Evolutionary conservation across 176 grass and related monocot genomes (phyloP), one percentile per base, ranked within the genome.

Genomic region (Phoenix dactylifera): DNA sequence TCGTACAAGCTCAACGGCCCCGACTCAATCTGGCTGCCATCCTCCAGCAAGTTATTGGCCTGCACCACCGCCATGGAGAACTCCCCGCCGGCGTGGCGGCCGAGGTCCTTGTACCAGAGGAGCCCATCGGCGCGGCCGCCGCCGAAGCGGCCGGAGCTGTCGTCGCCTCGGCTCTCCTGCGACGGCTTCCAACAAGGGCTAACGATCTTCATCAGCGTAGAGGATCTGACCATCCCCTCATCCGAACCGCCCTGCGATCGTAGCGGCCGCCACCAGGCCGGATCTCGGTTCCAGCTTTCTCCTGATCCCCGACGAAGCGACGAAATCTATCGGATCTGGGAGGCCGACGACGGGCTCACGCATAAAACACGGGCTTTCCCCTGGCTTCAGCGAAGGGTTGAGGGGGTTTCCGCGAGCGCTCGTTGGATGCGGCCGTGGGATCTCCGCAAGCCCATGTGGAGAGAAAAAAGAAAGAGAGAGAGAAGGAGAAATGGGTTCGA

Each of bases 1-100:
- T 49, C 51, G 7, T 63, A 24, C 23, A 19, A 15, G 54, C 66
- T 26, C 1, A 84, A 62, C 32, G 87, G 82, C 6, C 75, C 87
- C 24, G 87, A 84, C 69, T 90, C 87, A 22, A 90, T 59, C 75
- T 90, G 87, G 58, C 87, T 90, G 12, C 62, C 71, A 32, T 90
- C 87, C 71, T 90, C 87, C 25, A 90, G 68, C 57, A 90, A 52
- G 26, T 85, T 79, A 62, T 90, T 90, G 17, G 87, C 87, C 73
- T 90, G 87, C 49, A 79, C 78, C 23, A 90, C 75, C 55, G 87
- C 87, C 82, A 90, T 86, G 54, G 87, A 90, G 79, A 90, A 90
- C 55, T 82, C 87, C 4, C 87, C 87, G 50, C 72, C 70, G 18
- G 75, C 70, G 56, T 90, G 87, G 6, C 55, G 57, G 18, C 87